Conservation (phyloP, 2,329 filamentous ascomycete genomes). For the Botrytis elliptica region DNA sequence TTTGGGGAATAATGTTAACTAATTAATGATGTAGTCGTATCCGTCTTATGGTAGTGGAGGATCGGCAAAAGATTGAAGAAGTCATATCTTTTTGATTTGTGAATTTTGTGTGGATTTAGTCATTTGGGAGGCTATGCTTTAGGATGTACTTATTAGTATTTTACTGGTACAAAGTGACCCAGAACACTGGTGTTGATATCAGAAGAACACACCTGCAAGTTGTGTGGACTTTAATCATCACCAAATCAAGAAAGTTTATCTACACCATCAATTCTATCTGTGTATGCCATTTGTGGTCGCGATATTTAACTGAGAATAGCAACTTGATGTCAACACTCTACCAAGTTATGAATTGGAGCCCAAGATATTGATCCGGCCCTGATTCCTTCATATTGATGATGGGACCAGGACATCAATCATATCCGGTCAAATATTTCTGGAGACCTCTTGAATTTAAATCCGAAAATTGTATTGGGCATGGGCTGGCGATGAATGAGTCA, state of each 20-base stretch:
- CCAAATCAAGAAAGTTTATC: no score
- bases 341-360: neutral
- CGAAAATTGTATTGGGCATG: neutral
- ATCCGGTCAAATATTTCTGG: neutral
- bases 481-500: neutral
- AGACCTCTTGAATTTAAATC: neutral
- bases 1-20: neutral
- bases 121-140: neutral
- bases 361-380: neutral
- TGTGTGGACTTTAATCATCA: no score
- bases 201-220: no score
- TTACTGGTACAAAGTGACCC: neutral
- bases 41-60: neutral
- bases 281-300: neutral
- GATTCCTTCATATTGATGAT: neutral
- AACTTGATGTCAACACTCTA: neutral
- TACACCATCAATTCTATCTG: neutral
- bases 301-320: constrained; percentile 20
- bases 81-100: neutral
- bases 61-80: neutral
- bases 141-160: neutral
- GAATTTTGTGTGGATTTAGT: no score
- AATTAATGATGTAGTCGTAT: neutral
- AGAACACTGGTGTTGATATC: neutral
- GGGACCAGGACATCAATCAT: neutral